Evolutionary conservation across 73 alveolate species (phyloP), one percentile per base, ranked within the genome.

Genomic region (Effrenium voratum): DNA sequence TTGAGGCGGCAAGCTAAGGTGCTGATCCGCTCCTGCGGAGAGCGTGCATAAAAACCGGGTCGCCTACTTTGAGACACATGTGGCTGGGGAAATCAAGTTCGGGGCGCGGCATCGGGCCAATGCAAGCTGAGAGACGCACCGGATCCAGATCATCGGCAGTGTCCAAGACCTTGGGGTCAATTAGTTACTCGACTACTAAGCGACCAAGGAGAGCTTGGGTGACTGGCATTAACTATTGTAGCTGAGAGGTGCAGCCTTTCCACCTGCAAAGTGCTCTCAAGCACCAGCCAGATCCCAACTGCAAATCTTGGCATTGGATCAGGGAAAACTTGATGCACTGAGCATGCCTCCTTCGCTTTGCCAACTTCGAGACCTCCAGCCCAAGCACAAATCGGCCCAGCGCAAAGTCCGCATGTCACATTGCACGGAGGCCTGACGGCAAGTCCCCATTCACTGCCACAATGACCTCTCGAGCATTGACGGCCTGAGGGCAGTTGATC

Each of bases 401-500:
- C n/a, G n/a, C n/a, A n/a, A n/a, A n/a, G n/a, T n/a, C n/a, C n/a
- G n/a, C n/a, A n/a, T n/a, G n/a, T n/a, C n/a, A n/a, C n/a, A n/a
- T n/a, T n/a, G n/a, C n/a, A 26, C 40, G 28, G 28, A 75, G 28
- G 44, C 96, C 86, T n/a, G 73, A 73, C 19, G 96, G 96, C 85
- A 88, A 6, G 5, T 88, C 96, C 19, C 75, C 96, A 28, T 88
- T 88, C 75, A 88, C 41, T 6, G 96, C 96, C 41, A 40, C 96
- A n/a, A 88, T n/a, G 52, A 88, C 60, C 86, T 88, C 96, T 49
- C 96, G 52, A 1, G 96, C 96, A 41, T 88, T 88, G 57, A n/a
- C 82, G 8, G 85, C 96, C n/a, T 70, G 12, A 0, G 28, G 66
- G 68, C 68, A 55, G 15, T 4, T 57, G 70, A 30, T n/a, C n/a